Evolutionary conservation across 108 stramenopile species (phyloP).

Genomic region (Fragilariopsis cylindrus): DNA sequence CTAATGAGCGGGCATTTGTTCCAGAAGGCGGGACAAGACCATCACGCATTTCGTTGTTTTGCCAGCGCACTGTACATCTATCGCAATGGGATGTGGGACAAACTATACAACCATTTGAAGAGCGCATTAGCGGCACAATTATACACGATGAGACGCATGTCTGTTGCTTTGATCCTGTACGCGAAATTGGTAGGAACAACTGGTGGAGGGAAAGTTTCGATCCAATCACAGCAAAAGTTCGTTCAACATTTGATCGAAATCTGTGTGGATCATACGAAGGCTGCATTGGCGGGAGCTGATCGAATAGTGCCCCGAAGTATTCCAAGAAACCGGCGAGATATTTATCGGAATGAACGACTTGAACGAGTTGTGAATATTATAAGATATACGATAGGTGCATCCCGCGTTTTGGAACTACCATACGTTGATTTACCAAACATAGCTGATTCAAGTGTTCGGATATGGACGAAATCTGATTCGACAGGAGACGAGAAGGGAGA

Average conservation of each 20-base stretch:
- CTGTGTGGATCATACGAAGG: constrained; percentile 61
- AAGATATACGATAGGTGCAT: constrained; percentile 42
- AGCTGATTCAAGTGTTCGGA: constrained; percentile 56
- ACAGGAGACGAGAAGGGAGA: constrained; percentile 30
- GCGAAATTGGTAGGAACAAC: constrained; percentile 62
- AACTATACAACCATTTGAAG: constrained; percentile 77
- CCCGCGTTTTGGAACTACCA: constrained; percentile 70
- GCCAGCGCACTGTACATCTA: constrained; percentile 78
- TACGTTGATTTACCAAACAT: constrained; percentile 69
- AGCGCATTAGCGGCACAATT: constrained; percentile 84
- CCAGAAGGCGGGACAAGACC: constrained; percentile 76
- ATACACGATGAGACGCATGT: constrained; percentile 74
- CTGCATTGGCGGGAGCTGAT: constrained; percentile 74
- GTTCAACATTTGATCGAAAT: constrained; percentile 72
- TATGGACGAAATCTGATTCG: constrained; percentile 45
- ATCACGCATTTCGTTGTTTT: constrained; percentile 88
- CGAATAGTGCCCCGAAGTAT: constrained; percentile 52
- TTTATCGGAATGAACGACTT: constrained; percentile 30
- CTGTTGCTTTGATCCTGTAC: constrained; percentile 70
- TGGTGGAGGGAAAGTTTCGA: constrained; percentile 71
- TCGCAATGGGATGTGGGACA: constrained; percentile 70
- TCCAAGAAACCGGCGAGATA: constrained; percentile 25
- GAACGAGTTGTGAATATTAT: constrained; percentile 54
- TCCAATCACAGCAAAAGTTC: constrained; percentile 85
- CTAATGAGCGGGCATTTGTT: constrained; percentile 93